These are phyloP conservation scores for Vanilla planifolia DNA, from an alignment of 106 monocot genomes.

Conservation along the genomic window DNA sequence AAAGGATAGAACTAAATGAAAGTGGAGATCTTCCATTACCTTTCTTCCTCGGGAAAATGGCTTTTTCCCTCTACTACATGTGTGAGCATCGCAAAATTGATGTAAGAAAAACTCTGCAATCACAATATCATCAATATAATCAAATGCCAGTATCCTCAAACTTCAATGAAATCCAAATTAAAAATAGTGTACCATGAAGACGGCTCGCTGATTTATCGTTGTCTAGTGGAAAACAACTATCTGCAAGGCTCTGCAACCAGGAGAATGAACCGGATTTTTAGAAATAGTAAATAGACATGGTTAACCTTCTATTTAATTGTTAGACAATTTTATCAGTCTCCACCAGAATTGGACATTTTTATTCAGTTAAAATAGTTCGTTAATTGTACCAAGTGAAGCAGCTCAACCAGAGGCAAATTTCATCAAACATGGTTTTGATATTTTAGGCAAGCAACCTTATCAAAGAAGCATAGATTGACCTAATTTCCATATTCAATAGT, in stretches of 20 bases:
- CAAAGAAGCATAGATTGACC: too few species aligned
- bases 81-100: constrained; percentile 97
- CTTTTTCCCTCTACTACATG: constrained; percentile 57
- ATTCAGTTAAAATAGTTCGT: not conserved
- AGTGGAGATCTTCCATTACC: too few species aligned
- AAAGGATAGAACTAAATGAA: too few species aligned
- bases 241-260: constrained; percentile 76
- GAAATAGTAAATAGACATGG: not conserved
- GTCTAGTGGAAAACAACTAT: constrained; percentile 77
- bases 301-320: not conserved
- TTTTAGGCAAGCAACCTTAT: too few species aligned
- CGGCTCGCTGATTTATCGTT: constrained; percentile 60
- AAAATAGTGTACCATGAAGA: constrained; percentile 70
- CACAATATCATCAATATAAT: constrained; percentile 5
- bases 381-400: not conserved
- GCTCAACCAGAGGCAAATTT: not conserved
- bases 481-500: too few species aligned
- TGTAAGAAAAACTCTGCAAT: constrained; percentile 81
- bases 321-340: not conserved
- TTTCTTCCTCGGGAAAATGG: constrained; percentile 86
- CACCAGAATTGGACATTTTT: not conserved
- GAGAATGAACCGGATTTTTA: not conserved
- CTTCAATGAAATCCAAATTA: not conserved
- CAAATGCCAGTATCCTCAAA: not conserved
- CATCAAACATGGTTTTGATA: not conserved